A percentile compares a stretch with the other conserved stretches of the same genome.
These are phyloP conservation scores for Alternaria arborescens DNA, from an alignment of 2,329 filamentous ascomycete genomes.

Conservation along the genomic window DNA sequence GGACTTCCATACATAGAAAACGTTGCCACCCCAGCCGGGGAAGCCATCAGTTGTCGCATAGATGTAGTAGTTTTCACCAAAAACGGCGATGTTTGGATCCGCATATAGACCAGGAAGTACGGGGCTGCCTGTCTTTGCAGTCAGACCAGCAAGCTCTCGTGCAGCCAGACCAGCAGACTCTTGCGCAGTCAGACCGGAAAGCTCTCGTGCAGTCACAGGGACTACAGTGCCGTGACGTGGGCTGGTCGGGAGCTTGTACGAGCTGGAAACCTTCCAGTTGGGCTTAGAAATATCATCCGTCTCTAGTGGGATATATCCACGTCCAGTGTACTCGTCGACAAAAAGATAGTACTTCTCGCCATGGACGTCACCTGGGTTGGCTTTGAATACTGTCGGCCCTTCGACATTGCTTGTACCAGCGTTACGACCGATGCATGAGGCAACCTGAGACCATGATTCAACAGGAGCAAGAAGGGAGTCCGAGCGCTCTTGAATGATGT, in stretches of 20 bases:
- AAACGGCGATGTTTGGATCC: constrained; percentile 41
- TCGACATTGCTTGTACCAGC: constrained; percentile 61
- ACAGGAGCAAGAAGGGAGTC: constrained; percentile 53
- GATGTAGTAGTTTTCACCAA: constrained; percentile 37
- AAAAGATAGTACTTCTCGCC: constrained; percentile 66
- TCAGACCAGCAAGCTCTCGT: constrained; percentile 52
- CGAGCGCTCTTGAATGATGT: constrained; percentile 64
- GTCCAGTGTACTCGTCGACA: constrained; percentile 62
- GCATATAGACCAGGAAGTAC: constrained; percentile 38
- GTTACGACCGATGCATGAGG: constrained; percentile 60
- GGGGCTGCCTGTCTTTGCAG: constrained; percentile 22
- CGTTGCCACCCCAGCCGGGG: constrained; percentile 36
- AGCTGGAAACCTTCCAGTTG: constrained; percentile 57
- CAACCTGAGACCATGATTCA: constrained; percentile 56
- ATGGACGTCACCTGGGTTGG: constrained; percentile 59
- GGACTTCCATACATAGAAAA: constrained; percentile 40
- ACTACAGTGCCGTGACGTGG: constrained; percentile 65
- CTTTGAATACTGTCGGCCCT: constrained; percentile 62
- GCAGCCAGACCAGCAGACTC: constrained; percentile 51
- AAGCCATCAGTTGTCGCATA: constrained; percentile 41
- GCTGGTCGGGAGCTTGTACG: constrained; percentile 58
- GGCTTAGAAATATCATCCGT: constrained; percentile 61
- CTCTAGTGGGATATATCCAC: constrained; percentile 64
- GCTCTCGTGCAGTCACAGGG: constrained; percentile 59
- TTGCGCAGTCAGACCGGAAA: constrained; percentile 43